Base-by-base conservation (phyloP, 345 rosid species). In the Schrenkiella parvula region DNA sequence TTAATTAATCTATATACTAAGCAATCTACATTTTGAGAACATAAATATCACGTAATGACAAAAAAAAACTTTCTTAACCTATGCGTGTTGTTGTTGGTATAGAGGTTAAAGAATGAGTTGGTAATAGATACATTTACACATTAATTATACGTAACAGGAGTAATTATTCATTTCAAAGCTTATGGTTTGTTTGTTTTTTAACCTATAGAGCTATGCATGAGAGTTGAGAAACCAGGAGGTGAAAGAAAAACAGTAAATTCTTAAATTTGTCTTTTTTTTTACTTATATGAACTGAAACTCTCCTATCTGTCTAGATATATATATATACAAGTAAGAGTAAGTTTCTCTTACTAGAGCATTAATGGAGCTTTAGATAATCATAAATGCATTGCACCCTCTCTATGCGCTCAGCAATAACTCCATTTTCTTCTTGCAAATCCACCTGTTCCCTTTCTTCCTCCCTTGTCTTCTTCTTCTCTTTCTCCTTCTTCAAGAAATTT, bases 381-480 rank as follows among this genome's bases (percentile, higher is more conserved):
- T 91, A 82, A 93, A 91, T 93, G 90, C 91, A 13, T 42, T 68
- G 80, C 91, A 89, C 81, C 92, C 80, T 77, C 92, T 89, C 91
- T 62, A 78, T 73, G 73, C 78, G 74, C 88, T 82, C 84, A 68
- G 85, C 90, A 89, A 81, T 91, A 81, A 91, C 95, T 91, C 85
- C 81, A 8, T 69, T 69, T 75, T 38, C 63, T 75, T 47, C 75
- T 79, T 57, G 65, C 72, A 46, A 79, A 48, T 64, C 42, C 48
- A 66, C 67, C 32, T 79, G 76, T 32, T 58, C 76, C 31, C 75
- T 70, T 78, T 71, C 68, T 68, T 66, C 63, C 17, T 72, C 72
- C 14, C 8, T 73, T 56, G 64, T 69, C 67, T 61, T 53, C 64
- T 44, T 54, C 64, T 28, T n/a, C 67, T 34, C 34, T 57, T 39